Conservation (phyloP, 352 stramenopile species). For the Phytopythium litorale region DNA sequence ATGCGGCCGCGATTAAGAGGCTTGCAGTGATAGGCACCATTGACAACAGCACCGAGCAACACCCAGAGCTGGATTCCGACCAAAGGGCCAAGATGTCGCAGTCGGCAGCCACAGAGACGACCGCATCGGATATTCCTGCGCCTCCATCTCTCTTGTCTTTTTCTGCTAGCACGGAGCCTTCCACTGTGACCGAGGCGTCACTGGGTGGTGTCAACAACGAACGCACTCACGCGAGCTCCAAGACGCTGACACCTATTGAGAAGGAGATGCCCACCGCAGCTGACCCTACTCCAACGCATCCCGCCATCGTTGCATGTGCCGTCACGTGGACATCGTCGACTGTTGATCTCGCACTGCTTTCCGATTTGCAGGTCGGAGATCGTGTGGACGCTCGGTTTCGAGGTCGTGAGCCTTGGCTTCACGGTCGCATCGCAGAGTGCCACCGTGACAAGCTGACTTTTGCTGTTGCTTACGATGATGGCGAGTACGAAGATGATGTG, state of each 20-base stretch:
- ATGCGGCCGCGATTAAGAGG: background rate
- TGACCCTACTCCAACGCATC: background rate
- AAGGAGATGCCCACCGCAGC: background rate
- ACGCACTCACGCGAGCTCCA: background rate
- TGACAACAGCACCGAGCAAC: background rate
- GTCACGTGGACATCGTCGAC: slow-evolving; percentile 15
- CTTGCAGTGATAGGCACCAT: background rate
- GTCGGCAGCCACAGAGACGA: background rate
- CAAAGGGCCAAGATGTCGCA: background rate
- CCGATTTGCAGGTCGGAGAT: slow-evolving; percentile 11
- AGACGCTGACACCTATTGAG: background rate
- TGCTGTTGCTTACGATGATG: slow-evolving; percentile 26
- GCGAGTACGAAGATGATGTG: slow-evolving; percentile 22
- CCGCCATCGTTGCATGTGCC: slow-evolving; percentile 12
- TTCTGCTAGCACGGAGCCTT: background rate
- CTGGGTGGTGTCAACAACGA: background rate
- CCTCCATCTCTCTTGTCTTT: too few relatives aligned
- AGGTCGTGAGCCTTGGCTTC: slow-evolving; percentile 8
- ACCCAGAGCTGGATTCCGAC: background rate
- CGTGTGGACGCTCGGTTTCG: slow-evolving; percentile 14
- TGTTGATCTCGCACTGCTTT: background rate
- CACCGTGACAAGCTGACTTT: slow-evolving; percentile 12
- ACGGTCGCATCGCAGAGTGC: slow-evolving; percentile 10
- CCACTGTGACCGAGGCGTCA: background rate
- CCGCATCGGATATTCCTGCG: background rate